Conservation (phyloP, 148 eudicot genomes). For the Nyssa sinensis region DNA sequence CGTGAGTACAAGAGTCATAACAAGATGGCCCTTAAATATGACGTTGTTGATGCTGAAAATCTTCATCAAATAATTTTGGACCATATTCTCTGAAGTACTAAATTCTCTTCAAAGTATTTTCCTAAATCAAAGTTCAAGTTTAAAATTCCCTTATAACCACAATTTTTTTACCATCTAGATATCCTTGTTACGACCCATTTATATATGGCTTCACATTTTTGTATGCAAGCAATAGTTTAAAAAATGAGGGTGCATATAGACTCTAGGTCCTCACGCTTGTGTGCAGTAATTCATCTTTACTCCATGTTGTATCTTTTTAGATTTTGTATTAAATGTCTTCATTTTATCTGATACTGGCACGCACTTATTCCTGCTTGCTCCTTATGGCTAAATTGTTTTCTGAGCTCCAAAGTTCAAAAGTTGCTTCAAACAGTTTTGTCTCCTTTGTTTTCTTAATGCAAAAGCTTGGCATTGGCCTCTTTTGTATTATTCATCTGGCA, state of each 20-base stretch:
- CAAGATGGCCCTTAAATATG: background rate
- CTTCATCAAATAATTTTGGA: background rate
- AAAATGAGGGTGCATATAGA: background rate
- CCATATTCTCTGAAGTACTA: background rate
- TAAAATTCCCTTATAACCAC: background rate
- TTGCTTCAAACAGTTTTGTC: background rate
- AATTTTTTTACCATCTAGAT: background rate
- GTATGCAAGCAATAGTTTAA: background rate
- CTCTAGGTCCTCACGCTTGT: background rate
- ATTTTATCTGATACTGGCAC: background rate
- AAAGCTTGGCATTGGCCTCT: background rate
- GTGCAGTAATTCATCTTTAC: background rate
- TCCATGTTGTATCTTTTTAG: background rate
- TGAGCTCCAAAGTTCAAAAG: background rate
- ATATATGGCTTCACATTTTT: background rate
- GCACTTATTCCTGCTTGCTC: background rate
- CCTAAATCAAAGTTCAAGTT: background rate
- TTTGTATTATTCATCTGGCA: background rate
- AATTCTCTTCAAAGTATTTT: background rate
- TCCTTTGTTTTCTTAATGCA: background rate
- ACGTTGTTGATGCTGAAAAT: background rate
- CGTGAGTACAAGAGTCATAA: background rate
- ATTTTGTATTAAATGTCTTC: background rate
- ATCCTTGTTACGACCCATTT: background rate
- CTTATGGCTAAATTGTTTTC: background rate